A percentile compares a stretch with the other conserved stretches of the same genome.
phyloP scores from a whole-genome alignment of 768 basidiomycete species.

The Glaciozyma martinii region DNA sequence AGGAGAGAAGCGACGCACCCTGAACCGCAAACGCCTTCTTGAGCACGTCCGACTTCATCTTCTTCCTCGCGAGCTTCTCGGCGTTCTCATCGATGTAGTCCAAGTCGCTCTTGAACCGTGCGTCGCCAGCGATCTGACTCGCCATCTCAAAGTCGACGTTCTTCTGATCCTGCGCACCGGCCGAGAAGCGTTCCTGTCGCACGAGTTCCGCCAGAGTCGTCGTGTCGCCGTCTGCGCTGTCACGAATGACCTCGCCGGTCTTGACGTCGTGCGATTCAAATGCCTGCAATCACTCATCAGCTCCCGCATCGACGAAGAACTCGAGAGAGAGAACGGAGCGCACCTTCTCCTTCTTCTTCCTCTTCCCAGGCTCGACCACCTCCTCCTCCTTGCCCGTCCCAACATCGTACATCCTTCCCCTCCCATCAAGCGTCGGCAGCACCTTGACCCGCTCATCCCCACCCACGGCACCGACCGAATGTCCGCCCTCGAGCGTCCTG shows the following conservation, averaged over 20 bases:
- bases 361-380: slow-evolving; percentile 59
- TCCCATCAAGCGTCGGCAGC: slow-evolving; percentile 76
- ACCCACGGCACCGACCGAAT: slow-evolving; percentile 15
- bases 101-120: slow-evolving; percentile 77
- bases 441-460: slow-evolving; percentile 54
- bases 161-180: slow-evolving; percentile 83
- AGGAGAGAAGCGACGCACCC: slow-evolving; percentile 47
- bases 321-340: neutral
- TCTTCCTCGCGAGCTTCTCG: slow-evolving; percentile 79
- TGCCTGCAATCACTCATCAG: slow-evolving; percentile 38
- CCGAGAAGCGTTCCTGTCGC: slow-evolving; percentile 82
- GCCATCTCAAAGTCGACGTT: slow-evolving; percentile 84
- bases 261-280: slow-evolving; percentile 83
- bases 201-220: slow-evolving; percentile 82
- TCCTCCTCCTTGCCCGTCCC: slow-evolving; percentile 57
- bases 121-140: slow-evolving; percentile 73
- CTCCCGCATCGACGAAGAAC: neutral
- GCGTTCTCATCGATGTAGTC: slow-evolving; percentile 98
- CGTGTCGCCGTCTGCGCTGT: slow-evolving; percentile 82
- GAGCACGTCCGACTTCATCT: slow-evolving; percentile 93
- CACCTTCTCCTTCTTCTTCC: slow-evolving; percentile 64
- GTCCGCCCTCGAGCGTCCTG: slow-evolving; percentile 40
- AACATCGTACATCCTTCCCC: slow-evolving; percentile 80
- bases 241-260: slow-evolving; percentile 79
- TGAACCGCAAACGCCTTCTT: slow-evolving; percentile 94